Evolutionary conservation across 805 yeast genomes (phyloP), one percentile per base, ranked within the genome.

Genomic region (Grigorovia yakushimaensis): DNA sequence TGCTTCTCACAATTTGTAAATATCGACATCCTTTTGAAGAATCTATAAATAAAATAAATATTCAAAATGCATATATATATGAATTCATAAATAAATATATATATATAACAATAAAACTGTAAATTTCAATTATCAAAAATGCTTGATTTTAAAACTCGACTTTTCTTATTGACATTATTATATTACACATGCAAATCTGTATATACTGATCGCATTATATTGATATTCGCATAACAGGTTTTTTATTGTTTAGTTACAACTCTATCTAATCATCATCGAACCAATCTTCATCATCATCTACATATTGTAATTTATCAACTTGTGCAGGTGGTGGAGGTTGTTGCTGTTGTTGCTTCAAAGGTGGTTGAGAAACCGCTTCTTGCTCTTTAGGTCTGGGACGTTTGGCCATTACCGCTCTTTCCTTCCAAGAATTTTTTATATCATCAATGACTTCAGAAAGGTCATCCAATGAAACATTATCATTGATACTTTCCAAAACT

Each of bases 401-500:
- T 4, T 47, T 40, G 11, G 24, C 10, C 27, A 39, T 19, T 17
- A 41, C 30, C 19, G 68, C 77, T 56, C 96, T 73, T 46, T 69
- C 69, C 41, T 77, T 75, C 93, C 95, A 85, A 2, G 72, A 66
- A 24, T 64, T 66, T 36, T 76, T 74, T 24, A 89, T 84, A 40
- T 67, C 69, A 0, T 74, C 72, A 43, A 82, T 78, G 1, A 80
- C 69, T 15, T 68, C 77, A 4, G 77, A 68, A 40, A 94, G 68
- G 52, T 91, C 96, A 48, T 87, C 84, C 53, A 84, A 79, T 17
- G 79, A 73, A 2, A 93, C 96, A 0, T 91, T 82, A 64, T 91
- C 98, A 51, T 80, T 78, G 39, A 93, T 93, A 60, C 94, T 83
- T 52, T 81, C 79, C 41, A 91, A 67, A 33, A 93, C 88, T 60